Conservation (phyloP, 768 basidiomycete genomes). For the Trametopsis cervina region DNA sequence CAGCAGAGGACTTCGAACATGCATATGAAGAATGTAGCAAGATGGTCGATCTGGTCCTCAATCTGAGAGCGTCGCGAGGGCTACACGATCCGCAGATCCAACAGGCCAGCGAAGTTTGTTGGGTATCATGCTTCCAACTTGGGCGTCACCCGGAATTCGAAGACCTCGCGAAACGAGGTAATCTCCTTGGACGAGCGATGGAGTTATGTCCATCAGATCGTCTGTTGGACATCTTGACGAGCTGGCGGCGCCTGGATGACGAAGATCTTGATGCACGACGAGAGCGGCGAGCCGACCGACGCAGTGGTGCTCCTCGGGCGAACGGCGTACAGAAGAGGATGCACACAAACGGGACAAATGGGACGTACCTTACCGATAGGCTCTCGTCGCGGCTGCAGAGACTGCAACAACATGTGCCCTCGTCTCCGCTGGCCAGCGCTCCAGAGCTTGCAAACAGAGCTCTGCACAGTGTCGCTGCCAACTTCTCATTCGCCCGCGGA, state of each 20-base stretch:
- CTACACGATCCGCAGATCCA: constrained; percentile 35
- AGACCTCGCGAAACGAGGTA: constrained; percentile 60
- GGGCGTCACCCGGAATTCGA: constrained; percentile 75
- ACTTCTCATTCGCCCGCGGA: constrained; percentile 54
- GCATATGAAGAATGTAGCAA: constrained; percentile 66
- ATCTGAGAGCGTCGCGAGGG: constrained; percentile 32
- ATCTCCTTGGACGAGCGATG: constrained; percentile 72
- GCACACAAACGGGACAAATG: not conserved
- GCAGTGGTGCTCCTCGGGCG: constrained; percentile 9
- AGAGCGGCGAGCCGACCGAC: constrained; percentile 31
- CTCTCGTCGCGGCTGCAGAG: constrained; percentile 57
- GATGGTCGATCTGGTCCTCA: constrained; percentile 61
- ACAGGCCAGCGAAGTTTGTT: constrained; percentile 77
- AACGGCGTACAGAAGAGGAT: constrained; percentile 3
- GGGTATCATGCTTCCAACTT: constrained; percentile 86
- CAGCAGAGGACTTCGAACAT: constrained; percentile 68
- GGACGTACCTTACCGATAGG: constrained; percentile 25
- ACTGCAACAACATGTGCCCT: constrained; percentile 61
- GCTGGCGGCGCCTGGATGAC: constrained; percentile 72
- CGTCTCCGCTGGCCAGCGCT: constrained; percentile 60
- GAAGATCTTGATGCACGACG: constrained; percentile 50
- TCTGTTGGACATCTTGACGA: constrained; percentile 66
- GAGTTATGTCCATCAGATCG: constrained; percentile 81
- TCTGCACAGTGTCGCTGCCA: constrained; percentile 71
- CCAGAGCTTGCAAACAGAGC: constrained; percentile 76